phyloP scores from a whole-genome alignment of 78 protist species.

The Dictyostelium firmibasis region DNA sequence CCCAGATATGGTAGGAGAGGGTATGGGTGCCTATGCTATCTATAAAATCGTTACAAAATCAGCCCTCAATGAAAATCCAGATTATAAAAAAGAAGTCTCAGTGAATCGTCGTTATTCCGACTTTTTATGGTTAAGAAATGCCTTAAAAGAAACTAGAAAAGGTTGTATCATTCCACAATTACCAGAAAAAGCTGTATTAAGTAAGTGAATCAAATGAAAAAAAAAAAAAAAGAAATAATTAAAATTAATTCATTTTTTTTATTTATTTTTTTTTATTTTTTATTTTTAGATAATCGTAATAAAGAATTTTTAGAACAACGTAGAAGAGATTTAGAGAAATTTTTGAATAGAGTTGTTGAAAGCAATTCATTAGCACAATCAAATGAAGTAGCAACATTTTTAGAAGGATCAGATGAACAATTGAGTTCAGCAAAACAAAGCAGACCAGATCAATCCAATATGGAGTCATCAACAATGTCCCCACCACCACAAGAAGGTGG shows the following conservation, averaged over 20 bases:
- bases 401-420: slow-evolving; percentile 61
- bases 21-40: slow-evolving; percentile 36
- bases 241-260: not conserved
- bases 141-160: slow-evolving; percentile 70
- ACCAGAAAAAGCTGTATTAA: slow-evolving; percentile 79
- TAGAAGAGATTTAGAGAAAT: slow-evolving; percentile 81
- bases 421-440: slow-evolving; percentile 24
- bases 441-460: slow-evolving; percentile 4
- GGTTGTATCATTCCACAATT: slow-evolving; percentile 72
- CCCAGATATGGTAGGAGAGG: slow-evolving; percentile 69
- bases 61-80: slow-evolving; percentile 56
- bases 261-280: not conserved
- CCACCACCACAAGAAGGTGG: slow-evolving; percentile 45
- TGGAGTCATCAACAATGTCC: not conserved
- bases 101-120: slow-evolving; percentile 71
- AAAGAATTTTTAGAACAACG: slow-evolving; percentile 68
- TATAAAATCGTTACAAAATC: slow-evolving; percentile 27
- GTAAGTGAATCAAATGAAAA: not conserved
- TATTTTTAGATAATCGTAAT: slow-evolving; percentile 19
- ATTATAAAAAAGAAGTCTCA: slow-evolving; percentile 42
- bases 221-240: not conserved
- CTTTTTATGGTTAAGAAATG: slow-evolving; percentile 75
- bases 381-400: slow-evolving; percentile 51
- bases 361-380: slow-evolving; percentile 48
- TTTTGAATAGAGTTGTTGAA: slow-evolving; percentile 68